phyloP scores from a whole-genome alignment of 2,329 filamentous ascomycete genomes.

The Macrophomina tecta region DNA sequence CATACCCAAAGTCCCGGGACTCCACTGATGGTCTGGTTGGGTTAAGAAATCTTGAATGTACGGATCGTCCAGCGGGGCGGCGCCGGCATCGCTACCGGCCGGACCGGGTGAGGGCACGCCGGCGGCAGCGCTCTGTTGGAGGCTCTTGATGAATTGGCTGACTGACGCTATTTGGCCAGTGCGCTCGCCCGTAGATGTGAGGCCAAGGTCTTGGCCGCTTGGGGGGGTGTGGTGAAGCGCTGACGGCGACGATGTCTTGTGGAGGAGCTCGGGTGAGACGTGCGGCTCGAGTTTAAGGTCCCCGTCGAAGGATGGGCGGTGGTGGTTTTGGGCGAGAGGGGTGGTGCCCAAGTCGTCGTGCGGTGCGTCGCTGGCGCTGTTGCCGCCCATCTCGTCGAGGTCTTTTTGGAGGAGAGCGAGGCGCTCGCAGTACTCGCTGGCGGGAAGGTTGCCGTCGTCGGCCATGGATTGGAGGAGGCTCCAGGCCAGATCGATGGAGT shows the following conservation, averaged over 20 bases:
- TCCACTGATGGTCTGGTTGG: constrained; percentile 25
- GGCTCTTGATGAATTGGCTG: constrained; percentile 20
- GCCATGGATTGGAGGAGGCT: constrained; percentile 44
- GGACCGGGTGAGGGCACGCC: constrained; percentile 1
- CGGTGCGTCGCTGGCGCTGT: neutral
- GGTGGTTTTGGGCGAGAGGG: neutral
- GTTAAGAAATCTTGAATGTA: constrained; percentile 28
- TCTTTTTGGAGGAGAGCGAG: constrained; percentile 30
- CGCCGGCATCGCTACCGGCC: constrained; percentile 10
- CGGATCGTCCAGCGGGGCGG: constrained; percentile 25
- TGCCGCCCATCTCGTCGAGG: constrained; percentile 27
- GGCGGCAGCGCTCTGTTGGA: neutral
- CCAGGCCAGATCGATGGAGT: constrained; percentile 33
- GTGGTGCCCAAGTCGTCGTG: neutral
- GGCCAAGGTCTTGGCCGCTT: neutral
- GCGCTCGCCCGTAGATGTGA: neutral
- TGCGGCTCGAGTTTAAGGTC: constrained; percentile 18
- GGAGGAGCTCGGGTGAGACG: constrained; percentile 5
- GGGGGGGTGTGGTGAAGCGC: constrained; percentile 11
- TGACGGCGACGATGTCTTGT: neutral
- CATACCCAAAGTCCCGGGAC: constrained; percentile 26
- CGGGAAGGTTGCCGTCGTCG: constrained; percentile 43
- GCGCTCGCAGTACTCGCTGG: constrained; percentile 40
- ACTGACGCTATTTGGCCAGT: neutral
- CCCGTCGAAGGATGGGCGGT: constrained; percentile 5